Percentiles rank a stretch among this genome's conserved stretches.
These are phyloP conservation scores for Hypholoma sublateritium DNA, from an alignment of 768 basidiomycete genomes.

Conservation along the genomic window DNA sequence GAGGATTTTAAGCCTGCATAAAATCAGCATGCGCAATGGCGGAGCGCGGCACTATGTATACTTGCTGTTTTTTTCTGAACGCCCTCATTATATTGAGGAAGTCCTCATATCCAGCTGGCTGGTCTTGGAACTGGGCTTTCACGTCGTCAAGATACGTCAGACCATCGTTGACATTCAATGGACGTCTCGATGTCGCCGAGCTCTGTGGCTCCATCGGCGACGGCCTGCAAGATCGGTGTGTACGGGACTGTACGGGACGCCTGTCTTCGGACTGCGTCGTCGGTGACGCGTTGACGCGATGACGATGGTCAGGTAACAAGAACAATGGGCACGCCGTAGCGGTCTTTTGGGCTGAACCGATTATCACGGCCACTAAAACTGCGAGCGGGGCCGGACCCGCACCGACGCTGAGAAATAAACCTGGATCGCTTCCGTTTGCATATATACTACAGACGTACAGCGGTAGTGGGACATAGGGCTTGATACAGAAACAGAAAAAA, in stretches of 20 bases:
- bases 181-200: slow-evolving; percentile 45
- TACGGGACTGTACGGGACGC: slow-evolving; percentile 10
- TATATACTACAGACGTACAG: too few species aligned
- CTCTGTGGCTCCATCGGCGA: slow-evolving; percentile 29
- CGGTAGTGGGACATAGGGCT: too few species aligned
- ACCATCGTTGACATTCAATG: slow-evolving; percentile 91
- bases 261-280: slow-evolving; percentile 1
- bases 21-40: background rate
- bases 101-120: slow-evolving; percentile 93
- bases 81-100: slow-evolving; percentile 99
- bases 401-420: too few species aligned
- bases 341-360: too few species aligned
- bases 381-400: too few species aligned
- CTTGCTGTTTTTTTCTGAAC: slow-evolving; percentile 91
- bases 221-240: slow-evolving; percentile 20
- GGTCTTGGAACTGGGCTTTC: slow-evolving; percentile 86
- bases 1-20: slow-evolving; percentile 87
- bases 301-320: too few species aligned
- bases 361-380: too few species aligned
- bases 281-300: background rate
- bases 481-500: too few species aligned
- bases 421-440: too few species aligned
- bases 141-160: slow-evolving; percentile 91
- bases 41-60: slow-evolving; percentile 14
- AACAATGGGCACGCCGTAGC: too few species aligned